Conservation (phyloP, 2,329 filamentous ascomycete genomes). For the Bipolaris oryzae region DNA sequence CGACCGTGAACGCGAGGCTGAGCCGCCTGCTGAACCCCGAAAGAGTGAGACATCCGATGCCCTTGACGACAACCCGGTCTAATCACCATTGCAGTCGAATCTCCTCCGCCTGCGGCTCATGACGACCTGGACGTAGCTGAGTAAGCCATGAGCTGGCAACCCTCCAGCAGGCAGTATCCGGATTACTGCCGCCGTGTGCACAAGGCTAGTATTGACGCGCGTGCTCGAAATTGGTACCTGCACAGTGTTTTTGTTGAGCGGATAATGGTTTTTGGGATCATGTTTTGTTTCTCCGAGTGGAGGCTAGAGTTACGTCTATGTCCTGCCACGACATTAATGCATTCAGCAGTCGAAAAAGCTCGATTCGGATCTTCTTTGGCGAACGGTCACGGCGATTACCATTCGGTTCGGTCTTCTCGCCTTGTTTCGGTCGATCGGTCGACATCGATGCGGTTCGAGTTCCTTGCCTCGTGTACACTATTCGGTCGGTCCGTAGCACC, state of each 20-base stretch:
- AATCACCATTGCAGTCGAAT: slow-evolving; percentile 64
- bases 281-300: slow-evolving; percentile 33
- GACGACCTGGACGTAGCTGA: slow-evolving; percentile 97
- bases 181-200: slow-evolving; percentile 22
- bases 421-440: slow-evolving; percentile 43
- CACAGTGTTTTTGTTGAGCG: slow-evolving; percentile 32
- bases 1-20: slow-evolving; percentile 66
- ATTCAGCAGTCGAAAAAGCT: slow-evolving; percentile 42
- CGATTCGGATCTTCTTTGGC: slow-evolving; percentile 42
- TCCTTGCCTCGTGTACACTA: slow-evolving; percentile 45
- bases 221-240: slow-evolving; percentile 29
- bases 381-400: slow-evolving; percentile 45
- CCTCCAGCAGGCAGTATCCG: slow-evolving; percentile 16
- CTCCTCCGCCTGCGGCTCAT: slow-evolving; percentile 75
- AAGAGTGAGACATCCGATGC: slow-evolving; percentile 68
- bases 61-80: slow-evolving; percentile 29
- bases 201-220: slow-evolving; percentile 24
- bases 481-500: slow-evolving; percentile 45
- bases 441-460: slow-evolving; percentile 41
- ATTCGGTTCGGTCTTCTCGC: slow-evolving; percentile 41
- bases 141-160: slow-evolving; percentile 45
- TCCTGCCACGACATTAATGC: slow-evolving; percentile 44
- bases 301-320: slow-evolving; percentile 32
- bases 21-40: slow-evolving; percentile 82
- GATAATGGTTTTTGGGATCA: slow-evolving; percentile 31